These are phyloP conservation scores for Sugiyamaella chiloensis DNA, from an alignment of 805 yeast genomes.

Conservation along the genomic window DNA sequence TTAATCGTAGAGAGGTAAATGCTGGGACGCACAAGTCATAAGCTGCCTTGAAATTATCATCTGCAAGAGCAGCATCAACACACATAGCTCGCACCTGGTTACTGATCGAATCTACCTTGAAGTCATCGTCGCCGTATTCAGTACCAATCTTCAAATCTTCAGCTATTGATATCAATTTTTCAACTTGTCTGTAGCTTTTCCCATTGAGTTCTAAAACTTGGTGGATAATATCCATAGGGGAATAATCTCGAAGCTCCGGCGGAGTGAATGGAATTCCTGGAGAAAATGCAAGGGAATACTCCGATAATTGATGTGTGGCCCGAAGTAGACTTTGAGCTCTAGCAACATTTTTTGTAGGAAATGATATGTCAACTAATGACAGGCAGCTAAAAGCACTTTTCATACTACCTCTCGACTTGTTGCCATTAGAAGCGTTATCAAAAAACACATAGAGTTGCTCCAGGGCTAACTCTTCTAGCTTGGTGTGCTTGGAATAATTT, in stretches of 20 bases:
- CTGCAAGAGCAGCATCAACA: constrained; percentile 63
- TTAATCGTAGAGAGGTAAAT: constrained; percentile 18
- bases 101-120: constrained; percentile 11
- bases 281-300: constrained; percentile 28
- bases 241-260: constrained; percentile 23
- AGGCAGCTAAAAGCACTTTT: constrained; percentile 35
- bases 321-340: constrained; percentile 25
- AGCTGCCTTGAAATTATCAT: constrained; percentile 61
- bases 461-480: constrained; percentile 15
- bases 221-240: constrained; percentile 28
- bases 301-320: constrained; percentile 30
- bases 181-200: constrained; percentile 29
- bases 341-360: constrained; percentile 14
- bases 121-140: constrained; percentile 7
- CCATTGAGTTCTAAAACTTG: constrained; percentile 32
- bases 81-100: constrained; percentile 39
- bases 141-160: constrained; percentile 12
- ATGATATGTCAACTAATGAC: constrained; percentile 18
- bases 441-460: constrained; percentile 41
- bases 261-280: constrained; percentile 31
- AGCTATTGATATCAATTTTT: constrained; percentile 24
- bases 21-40: constrained; percentile 34
- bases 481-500: constrained; percentile 2
- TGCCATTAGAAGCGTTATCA: constrained; percentile 43
- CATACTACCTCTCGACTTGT: constrained; percentile 39